Conservation (phyloP, 441 rosid species). For the Syzygium syzygioides region DNA sequence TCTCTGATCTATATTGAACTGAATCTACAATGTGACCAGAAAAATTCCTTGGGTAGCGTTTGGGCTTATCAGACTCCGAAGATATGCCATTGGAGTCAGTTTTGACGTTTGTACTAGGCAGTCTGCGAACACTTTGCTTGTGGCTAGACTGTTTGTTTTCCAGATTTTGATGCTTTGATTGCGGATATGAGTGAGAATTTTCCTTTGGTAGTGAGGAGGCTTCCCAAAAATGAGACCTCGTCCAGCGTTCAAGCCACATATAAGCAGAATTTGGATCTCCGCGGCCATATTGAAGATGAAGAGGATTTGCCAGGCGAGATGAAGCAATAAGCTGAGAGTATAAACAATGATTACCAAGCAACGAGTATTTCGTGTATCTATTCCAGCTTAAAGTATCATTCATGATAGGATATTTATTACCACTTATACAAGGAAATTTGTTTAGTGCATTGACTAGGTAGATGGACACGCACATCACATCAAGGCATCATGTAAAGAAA, state of each 20-base stretch:
- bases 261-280: conserved; percentile 56
- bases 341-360: conserved; percentile 5
- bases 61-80: conserved; percentile 39
- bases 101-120: conserved; percentile 25
- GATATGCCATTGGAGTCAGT: conserved; percentile 28
- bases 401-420: not conserved
- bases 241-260: conserved; percentile 85
- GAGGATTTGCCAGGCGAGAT: conserved; percentile 34
- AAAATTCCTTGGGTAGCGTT: conserved; percentile 41
- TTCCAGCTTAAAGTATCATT: not conserved
- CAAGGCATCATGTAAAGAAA: not conserved
- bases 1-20: not conserved
- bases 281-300: conserved; percentile 37
- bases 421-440: not conserved
- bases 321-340: conserved; percentile 55
- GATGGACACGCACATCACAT: not conserved
- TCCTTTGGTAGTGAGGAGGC: conserved; percentile 32
- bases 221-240: conserved; percentile 52
- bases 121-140: conserved; percentile 38
- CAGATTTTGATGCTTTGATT: conserved; percentile 31
- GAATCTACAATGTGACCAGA: conserved; percentile 7
- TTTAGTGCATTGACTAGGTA: not conserved
- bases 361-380: not conserved
- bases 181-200: conserved; percentile 22
- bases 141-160: conserved; percentile 33